Conservation (phyloP, 306 rosid species). For the Senna tora region DNA sequence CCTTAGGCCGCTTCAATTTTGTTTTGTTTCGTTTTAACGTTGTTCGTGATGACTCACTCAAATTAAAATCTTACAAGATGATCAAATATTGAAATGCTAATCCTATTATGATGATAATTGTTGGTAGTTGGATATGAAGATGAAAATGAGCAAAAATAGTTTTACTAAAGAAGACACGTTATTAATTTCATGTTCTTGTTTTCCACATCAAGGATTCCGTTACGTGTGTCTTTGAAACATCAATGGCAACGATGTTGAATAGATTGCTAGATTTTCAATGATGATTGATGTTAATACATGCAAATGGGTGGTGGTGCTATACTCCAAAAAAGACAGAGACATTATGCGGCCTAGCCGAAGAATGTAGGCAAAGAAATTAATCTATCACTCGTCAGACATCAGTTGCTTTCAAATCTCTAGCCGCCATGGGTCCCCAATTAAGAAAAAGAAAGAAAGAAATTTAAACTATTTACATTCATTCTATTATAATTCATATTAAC, state of each 20-base stretch:
- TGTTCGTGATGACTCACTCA: not conserved
- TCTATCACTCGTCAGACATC: not conserved
- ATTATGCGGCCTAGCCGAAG: not conserved
- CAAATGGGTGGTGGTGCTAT: not conserved
- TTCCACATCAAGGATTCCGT: not conserved
- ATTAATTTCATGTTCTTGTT: not conserved
- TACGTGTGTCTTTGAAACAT: not conserved
- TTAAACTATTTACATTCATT: not conserved
- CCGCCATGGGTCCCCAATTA: not conserved
- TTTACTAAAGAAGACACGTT: too few species aligned
- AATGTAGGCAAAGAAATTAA: not conserved
- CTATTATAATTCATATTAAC: not conserved
- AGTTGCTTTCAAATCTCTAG: not conserved
- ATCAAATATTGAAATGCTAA: not conserved
- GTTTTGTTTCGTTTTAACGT: not conserved
- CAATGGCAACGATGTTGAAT: not conserved
- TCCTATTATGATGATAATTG: too few species aligned
- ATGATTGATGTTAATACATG: too few species aligned
- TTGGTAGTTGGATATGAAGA: not conserved
- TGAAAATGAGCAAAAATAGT: not conserved
- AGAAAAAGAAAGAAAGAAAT: not conserved
- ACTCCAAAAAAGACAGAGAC: not conserved
- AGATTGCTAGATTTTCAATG: not conserved
- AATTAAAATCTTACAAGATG: not conserved
- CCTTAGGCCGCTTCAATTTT: not conserved